Percentiles rank a stretch among this genome's conserved stretches.
These are phyloP conservation scores for Simplicillium aogashimaense DNA, from an alignment of 2,329 filamentous ascomycete genomes.

Conservation along the genomic window DNA sequence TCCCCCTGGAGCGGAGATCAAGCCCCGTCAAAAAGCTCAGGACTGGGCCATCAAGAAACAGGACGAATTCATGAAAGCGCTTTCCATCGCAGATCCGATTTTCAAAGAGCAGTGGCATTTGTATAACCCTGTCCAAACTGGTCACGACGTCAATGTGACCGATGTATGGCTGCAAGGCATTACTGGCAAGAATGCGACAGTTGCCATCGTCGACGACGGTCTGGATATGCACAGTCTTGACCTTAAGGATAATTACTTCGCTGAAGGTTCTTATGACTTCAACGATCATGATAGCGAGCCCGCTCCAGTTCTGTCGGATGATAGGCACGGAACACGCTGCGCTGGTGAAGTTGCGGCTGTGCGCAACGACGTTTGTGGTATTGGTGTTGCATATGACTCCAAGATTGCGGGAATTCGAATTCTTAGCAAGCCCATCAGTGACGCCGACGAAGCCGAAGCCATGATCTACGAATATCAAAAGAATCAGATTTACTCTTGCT, in stretches of 20 bases:
- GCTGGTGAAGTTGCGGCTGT: constrained; percentile 89
- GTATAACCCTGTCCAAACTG: constrained; percentile 68
- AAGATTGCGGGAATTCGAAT: constrained; percentile 89
- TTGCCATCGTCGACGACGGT: constrained; percentile 93
- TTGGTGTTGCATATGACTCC: constrained; percentile 91
- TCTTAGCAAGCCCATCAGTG: constrained; percentile 79
- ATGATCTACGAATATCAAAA: constrained; percentile 88
- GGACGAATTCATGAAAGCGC: constrained; percentile 46
- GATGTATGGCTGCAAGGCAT: constrained; percentile 85
- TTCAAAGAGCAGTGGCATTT: constrained; percentile 96
- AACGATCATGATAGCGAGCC: constrained; percentile 77
- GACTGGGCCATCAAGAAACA: constrained; percentile 45
- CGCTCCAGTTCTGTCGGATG: constrained; percentile 71
- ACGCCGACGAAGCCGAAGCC: constrained; percentile 83
- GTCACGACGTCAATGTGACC: constrained; percentile 95
- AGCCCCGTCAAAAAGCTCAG: constrained; percentile 8
- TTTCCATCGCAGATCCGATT: constrained; percentile 82
- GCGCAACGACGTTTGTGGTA: constrained; percentile 85
- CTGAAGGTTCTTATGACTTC: constrained; percentile 88
- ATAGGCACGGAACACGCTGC: constrained; percentile 86
- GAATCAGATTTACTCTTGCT: constrained; percentile 97
- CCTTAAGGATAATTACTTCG: constrained; percentile 87
- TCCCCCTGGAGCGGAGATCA: constrained; percentile 16
- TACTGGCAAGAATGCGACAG: constrained; percentile 79
- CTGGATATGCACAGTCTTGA: constrained; percentile 94